Evolutionary conservation across 78 protist genomes (phyloP), one percentile per base, ranked within the genome.

Genomic region (Trichosphaerium sp.): DNA sequence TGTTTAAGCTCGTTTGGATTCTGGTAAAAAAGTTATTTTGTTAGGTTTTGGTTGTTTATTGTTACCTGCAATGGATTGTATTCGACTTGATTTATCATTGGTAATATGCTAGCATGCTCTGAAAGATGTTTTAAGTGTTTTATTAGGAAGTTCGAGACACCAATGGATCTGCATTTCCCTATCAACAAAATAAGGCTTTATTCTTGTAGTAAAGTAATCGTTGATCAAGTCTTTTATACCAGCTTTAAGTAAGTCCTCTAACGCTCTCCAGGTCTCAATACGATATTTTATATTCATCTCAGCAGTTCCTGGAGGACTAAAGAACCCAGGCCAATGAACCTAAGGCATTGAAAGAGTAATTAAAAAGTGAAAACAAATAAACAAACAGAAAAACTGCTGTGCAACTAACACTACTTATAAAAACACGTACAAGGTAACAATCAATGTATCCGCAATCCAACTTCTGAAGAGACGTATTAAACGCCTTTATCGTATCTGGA

Each of bases 1-100:
- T 7, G 14, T 32, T 47, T 32, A 4, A 64, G 6, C 26, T 38
- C 56, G 8, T 49, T 6, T 21, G 51, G 69, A 32, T 38, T n/a
- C n/a, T n/a, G n/a, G n/a, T n/a, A n/a, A n/a, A n/a, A n/a, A n/a
- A n/a, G n/a, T n/a, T n/a, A n/a, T n/a, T n/a, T n/a, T n/a, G n/a
- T n/a, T n/a, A n/a, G n/a, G n/a, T n/a, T n/a, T n/a, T n/a, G n/a
- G n/a, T n/a, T n/a, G n/a, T n/a, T n/a, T n/a, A n/a, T n/a, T n/a
- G n/a, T n/a, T n/a, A n/a, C 59, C 32, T 43, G 60, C 51, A 10
- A 64, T 4, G 69, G 51, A 38, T 64, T 43, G 47, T 8, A 15
- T 38, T 64, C 69, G 54, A 64, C 5, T 43, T 64, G 69, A 25
- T 64, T 64, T 31, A 64, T 23, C 4, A 29, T 4, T 4, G 69